These are phyloP conservation scores for Neohortaea acidophila DNA, from an alignment of 495 filamentous ascomycete genomes.

Conservation along the genomic window DNA sequence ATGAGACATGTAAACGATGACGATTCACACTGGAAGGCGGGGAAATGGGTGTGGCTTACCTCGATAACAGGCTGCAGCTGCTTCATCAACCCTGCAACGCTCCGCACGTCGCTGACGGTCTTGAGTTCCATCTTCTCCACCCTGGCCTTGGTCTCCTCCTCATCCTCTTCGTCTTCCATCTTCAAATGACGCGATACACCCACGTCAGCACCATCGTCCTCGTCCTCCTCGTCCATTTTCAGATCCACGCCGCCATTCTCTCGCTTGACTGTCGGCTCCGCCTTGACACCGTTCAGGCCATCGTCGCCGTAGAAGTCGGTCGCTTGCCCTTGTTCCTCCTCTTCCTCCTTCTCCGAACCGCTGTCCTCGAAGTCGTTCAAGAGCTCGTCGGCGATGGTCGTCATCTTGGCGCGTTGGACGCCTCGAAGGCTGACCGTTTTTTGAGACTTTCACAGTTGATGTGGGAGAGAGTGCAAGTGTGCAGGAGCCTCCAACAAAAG, in stretches of 20 bases:
- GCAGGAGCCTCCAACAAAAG: no score
- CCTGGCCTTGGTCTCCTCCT: slow-evolving; percentile 53
- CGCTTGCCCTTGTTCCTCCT: slow-evolving; percentile 24
- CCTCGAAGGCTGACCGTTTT: background rate
- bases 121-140: slow-evolving; percentile 67
- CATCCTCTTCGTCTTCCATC: slow-evolving; percentile 40
- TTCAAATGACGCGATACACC: no score
- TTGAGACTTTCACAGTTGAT: no score
- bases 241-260: slow-evolving; percentile 28
- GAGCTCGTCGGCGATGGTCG: slow-evolving; percentile 66
- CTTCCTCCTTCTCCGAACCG: slow-evolving; percentile 48
- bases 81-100: slow-evolving; percentile 61
- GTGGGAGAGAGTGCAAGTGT: no score
- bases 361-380: slow-evolving; percentile 58
- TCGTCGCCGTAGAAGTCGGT: slow-evolving; percentile 13
- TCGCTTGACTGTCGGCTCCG: background rate
- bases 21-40: slow-evolving; percentile 15
- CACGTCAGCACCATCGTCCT: slow-evolving; percentile 16
- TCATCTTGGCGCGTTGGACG: slow-evolving; percentile 33
- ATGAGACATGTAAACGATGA: slow-evolving; percentile 30
- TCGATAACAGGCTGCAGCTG: slow-evolving; percentile 59
- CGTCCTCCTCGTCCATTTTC: slow-evolving; percentile 35
- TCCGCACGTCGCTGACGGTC: slow-evolving; percentile 55
- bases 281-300: slow-evolving; percentile 12
- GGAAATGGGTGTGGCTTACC: slow-evolving; percentile 38